Base-by-base conservation (phyloP, 73 alveolate species). In the Paramecium tetraurelia region DNA sequence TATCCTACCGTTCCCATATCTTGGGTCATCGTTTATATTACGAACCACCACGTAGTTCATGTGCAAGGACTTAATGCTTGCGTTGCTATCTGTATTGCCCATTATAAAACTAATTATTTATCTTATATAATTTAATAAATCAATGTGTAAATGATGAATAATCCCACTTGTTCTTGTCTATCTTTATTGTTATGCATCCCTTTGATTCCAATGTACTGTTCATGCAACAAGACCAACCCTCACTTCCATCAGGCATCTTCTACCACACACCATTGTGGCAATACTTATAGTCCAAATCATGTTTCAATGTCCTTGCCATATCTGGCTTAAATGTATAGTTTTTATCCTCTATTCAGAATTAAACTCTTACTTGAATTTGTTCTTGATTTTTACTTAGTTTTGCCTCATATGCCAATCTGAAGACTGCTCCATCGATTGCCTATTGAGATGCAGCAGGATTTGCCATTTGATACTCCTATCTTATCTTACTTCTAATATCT, bases 341-440 rank as follows among this genome's bases (percentile, higher is more conserved):
- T 48, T 80, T 80, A 80, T 80, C 90, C 90, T 80, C 41, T 35
- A 36, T 72, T 35, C n/a, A n/a, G n/a, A 14, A 43, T 21, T 24
- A 40, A 44, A 22, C 3, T 0, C 16, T 31, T 89, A 85, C 43
- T 71, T 70, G 48, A 21, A 59, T 58, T 27, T 68, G 22, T 10
- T 59, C 71, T 68, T 89, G 50, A 48, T 68, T 71, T 71, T 63
- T 89, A 59, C 94, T 89, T 5, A 89, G 20, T 63, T 89, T 89
- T 22, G 89, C 92, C 44, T 89, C 94, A 89, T 89, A 89, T 22
- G 94, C 87, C 31, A 89, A 48, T 71, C 94, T 69, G 46, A 63
- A 89, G 1, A 89, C 94, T 36, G 94, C 94, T 35, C 92, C 94
- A 70, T 89, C 94, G 1, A 83, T 89, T 27, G 86, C 87, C 48